Base-by-base conservation (phyloP, 345 rosid species). In the Eucalyptus cloeziana region DNA sequence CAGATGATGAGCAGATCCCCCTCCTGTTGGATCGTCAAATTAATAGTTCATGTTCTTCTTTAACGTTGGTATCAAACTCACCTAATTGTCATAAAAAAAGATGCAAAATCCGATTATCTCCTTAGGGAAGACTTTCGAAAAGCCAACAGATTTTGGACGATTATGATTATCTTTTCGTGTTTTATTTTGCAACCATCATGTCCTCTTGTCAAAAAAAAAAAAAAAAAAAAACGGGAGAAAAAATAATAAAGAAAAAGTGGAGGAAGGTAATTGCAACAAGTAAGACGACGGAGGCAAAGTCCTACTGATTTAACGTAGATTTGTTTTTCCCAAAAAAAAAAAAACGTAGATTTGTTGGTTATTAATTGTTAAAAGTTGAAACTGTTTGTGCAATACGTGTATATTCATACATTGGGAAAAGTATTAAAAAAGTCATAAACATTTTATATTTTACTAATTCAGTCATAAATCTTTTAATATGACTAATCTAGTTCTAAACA, bases 401-500 rank as follows among this genome's bases (percentile, higher is more conserved):
- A 24, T 56, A 52, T 52, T 52, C 58, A 52, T 49, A 49, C 14
- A 49, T 52, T 10, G 10, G 58, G 1, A 7, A 52, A 52, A 1
- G 10, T 52, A 52, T 52, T 7, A 3, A 52, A 7, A 52, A 52
- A 52, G 10, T 19, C 1, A 0, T 22, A 56, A 56, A 24, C 0
- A 1, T 52, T 9, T 56, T 4, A 1, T 0, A 56, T 24, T 3
- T 1, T 21, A 24, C 30, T 56, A 56, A 56, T 56, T 56, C 6
- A 22, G 1, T 56, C 1, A 0, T 0, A 56, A 56, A 22, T 1
- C 0, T 56, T 56, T 56, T 22, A 56, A 56, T 56, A 0, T 21
- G 11, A 22, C 5, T 22, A 54, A 54, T 54, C 0, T 54, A 54
- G 27, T 22, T 1, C 0, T 56, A 56, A 22, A 22, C 3, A 0